Evolutionary conservation across 306 rosid species (phyloP).

Genomic region (Fragaria ananassa): DNA sequence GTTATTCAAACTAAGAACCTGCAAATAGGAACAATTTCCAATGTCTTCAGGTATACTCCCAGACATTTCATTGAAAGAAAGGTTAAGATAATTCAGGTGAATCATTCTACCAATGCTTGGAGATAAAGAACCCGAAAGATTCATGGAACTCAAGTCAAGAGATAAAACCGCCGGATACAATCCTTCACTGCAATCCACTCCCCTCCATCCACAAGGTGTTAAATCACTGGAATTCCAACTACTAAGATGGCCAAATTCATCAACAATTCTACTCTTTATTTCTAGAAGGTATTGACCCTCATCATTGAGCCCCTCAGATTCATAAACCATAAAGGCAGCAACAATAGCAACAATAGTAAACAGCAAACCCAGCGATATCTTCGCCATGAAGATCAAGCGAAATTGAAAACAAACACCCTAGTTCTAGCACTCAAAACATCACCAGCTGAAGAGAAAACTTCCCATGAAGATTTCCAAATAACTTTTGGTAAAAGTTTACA

Average conservation of each 20-base stretch:
- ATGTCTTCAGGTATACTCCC: constrained; percentile 58
- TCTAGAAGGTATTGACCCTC: constrained; percentile 63
- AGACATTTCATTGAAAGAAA: constrained; percentile 47
- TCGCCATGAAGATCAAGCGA: constrained; percentile 20
- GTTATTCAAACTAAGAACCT: constrained; percentile 53
- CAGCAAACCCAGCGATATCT: constrained; percentile 6
- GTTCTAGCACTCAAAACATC: constrained; percentile 3
- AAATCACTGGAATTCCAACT: constrained; percentile 62
- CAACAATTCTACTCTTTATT: constrained; percentile 49
- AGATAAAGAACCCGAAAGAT: constrained; percentile 66
- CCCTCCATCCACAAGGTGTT: constrained; percentile 80
- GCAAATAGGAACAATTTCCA: constrained; percentile 52
- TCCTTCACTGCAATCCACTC: constrained; percentile 49
- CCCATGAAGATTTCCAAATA: neutral
- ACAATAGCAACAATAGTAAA: constrained; percentile 5
- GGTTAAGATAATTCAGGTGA: constrained; percentile 47
- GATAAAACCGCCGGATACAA: constrained; percentile 39
- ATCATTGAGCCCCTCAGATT: constrained; percentile 34
- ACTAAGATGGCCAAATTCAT: constrained; percentile 31
- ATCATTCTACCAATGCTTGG: constrained; percentile 54
- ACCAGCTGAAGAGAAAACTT: neutral
- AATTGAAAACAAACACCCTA: neutral
- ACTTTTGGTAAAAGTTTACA: neutral
- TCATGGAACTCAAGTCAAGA: constrained; percentile 51
- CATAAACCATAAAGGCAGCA: constrained; percentile 18